phyloP scores from a whole-genome alignment of 345 rosid genomes.

The Pugionium dolabratum region DNA sequence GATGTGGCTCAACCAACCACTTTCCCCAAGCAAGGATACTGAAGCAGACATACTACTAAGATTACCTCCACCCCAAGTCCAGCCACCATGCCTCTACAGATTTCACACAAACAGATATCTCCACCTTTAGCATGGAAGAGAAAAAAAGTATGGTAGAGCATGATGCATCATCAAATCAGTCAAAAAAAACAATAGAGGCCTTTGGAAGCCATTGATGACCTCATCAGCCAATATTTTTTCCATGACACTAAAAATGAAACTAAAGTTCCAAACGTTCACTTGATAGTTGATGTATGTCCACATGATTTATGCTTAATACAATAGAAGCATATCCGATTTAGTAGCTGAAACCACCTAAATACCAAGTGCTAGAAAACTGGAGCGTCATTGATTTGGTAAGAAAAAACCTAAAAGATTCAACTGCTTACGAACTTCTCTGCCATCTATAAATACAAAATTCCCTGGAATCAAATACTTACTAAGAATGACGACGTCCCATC shows the following conservation, averaged over 20 bases:
- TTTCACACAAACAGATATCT: conserved; percentile 33
- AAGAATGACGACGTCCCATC: conserved; percentile 96
- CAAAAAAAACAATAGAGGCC: no score
- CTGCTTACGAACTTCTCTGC: conserved; percentile 13
- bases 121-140: conserved; percentile 20
- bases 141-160: no score
- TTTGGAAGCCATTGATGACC: no score
- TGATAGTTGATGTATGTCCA: conserved; percentile 26
- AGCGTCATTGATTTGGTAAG: conserved; percentile 4
- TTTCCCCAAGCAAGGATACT: conserved; percentile 93
- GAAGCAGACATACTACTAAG: conserved; percentile 99
- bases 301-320: conserved; percentile 14
- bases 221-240: no score
- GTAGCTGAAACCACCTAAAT: conserved; percentile 21
- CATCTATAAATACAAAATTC: conserved; percentile 9
- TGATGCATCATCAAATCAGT: no score
- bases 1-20: conserved; percentile 97
- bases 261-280: conserved; percentile 19
- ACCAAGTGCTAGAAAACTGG: background rate
- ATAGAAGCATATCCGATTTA: conserved; percentile 15
- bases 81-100: conserved; percentile 92
- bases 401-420: background rate
- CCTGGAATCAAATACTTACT: conserved; percentile 52
- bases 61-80: conserved; percentile 99
- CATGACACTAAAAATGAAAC: background rate